Evolutionary conservation across 169 alveolate genomes (phyloP).

Genomic region (Plasmodium ovale): DNA sequence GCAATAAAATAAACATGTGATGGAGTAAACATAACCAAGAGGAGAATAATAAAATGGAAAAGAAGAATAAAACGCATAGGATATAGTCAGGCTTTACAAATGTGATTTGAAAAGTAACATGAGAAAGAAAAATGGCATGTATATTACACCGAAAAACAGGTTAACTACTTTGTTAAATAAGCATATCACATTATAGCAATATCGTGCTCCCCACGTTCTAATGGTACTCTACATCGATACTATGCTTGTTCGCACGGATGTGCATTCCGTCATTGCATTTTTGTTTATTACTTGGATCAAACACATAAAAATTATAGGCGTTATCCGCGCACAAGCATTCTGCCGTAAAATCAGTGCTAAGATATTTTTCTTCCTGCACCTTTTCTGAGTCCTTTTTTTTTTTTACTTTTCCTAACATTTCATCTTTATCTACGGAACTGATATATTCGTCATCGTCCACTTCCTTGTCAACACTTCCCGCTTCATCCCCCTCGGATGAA

Average conservation of each 20-base stretch:
- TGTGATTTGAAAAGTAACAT: too few species aligned
- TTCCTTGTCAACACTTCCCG: slow-evolving; percentile 16
- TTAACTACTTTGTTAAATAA: too few species aligned
- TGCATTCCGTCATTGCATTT: not conserved
- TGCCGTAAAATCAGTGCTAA: slow-evolving; percentile 32
- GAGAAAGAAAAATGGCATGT: not conserved
- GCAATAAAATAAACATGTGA: not conserved
- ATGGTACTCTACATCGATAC: slow-evolving; percentile 8
- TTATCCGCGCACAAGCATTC: slow-evolving; percentile 71
- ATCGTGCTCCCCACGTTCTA: too few species aligned
- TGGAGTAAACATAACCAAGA: not conserved
- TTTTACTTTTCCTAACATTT: slow-evolving; percentile 12
- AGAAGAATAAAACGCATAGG: too few species aligned
- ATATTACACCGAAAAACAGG: not conserved
- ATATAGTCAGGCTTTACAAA: too few species aligned
- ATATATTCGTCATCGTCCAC: slow-evolving; percentile 4
- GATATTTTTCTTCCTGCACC: slow-evolving; percentile 37
- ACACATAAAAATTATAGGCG: slow-evolving; percentile 65
- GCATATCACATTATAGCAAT: too few species aligned
- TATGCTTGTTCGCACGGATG: not conserved
- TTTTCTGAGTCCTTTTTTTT: slow-evolving; percentile 16
- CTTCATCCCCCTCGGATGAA: slow-evolving; percentile 34
- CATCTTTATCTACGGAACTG: not conserved
- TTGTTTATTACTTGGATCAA: slow-evolving; percentile 64
- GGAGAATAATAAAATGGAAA: too few species aligned